A percentile compares a stretch with the other conserved stretches of the same genome.
phyloP scores from a whole-genome alignment of 2,329 filamentous ascomycete genomes.

The Tolypocladium capitatum region DNA sequence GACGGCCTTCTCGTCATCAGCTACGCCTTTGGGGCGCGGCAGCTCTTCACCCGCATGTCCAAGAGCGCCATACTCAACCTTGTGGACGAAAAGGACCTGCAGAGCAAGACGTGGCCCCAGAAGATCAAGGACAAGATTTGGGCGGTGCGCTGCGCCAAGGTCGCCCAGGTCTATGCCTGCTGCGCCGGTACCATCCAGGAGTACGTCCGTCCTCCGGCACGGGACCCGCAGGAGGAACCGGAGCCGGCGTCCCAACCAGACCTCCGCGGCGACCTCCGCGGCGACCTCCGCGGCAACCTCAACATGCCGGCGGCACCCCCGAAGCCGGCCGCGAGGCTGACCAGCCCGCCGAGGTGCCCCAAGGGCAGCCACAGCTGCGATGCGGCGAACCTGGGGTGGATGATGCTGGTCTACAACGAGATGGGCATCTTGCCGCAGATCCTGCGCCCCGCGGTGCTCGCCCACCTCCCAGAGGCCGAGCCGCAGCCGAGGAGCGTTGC shows the following conservation, averaged over 20 bases:
- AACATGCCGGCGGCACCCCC: conserved; percentile 6
- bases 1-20: conserved; percentile 38
- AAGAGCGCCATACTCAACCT: conserved; percentile 35
- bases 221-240: conserved; percentile 6
- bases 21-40: conserved; percentile 36
- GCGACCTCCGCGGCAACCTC: conserved; percentile 9
- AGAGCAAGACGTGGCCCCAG: conserved; percentile 31
- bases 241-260: conserved; percentile 9
- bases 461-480: conserved; percentile 10
- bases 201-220: conserved; percentile 23
- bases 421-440: conserved; percentile 29
- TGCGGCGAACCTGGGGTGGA: conserved; percentile 38
- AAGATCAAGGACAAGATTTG: conserved; percentile 34
- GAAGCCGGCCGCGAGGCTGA: conserved; percentile 13
- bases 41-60: conserved; percentile 35
- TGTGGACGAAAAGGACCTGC: conserved; percentile 27
- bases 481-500: conserved; percentile 26
- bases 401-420: conserved; percentile 37
- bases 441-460: conserved; percentile 17
- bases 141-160: conserved; percentile 33
- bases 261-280: conserved; percentile 8
- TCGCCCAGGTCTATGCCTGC: conserved; percentile 34
- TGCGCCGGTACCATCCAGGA: conserved; percentile 31
- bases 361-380: conserved; percentile 37
- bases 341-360: conserved; percentile 31